Percentiles rank a stretch among this genome's conserved stretches.
These are phyloP conservation scores for Mycena floridula DNA, from an alignment of 768 basidiomycete genomes.

Conservation along the genomic window DNA sequence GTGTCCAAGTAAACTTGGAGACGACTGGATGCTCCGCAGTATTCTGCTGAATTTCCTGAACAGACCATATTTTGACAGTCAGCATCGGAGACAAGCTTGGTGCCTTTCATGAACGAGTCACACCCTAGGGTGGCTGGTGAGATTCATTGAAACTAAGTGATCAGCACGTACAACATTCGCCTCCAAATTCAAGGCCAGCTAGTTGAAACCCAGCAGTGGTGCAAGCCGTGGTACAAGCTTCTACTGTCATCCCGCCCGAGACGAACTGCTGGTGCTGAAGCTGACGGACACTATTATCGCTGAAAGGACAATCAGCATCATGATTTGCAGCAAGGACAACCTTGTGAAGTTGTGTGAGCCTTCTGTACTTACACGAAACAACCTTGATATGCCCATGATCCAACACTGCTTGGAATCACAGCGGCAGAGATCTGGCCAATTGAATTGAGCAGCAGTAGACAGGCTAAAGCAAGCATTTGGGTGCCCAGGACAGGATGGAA, in stretches of 20 bases:
- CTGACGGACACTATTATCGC: not conserved
- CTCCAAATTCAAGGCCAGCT: conserved; percentile 22
- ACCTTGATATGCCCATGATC: not conserved
- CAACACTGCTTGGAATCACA: not conserved
- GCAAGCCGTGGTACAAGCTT: conserved; percentile 23
- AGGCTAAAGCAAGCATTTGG: too few relatives aligned
- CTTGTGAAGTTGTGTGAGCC: too few relatives aligned
- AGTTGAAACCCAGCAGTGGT: conserved; percentile 15
- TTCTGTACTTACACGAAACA: not conserved
- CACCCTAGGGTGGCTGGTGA: conserved; percentile 10
- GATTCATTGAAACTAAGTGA: not conserved
- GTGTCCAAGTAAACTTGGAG: conserved; percentile 36
- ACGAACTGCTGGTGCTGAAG: conserved; percentile 2
- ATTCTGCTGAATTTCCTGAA: conserved; percentile 34
- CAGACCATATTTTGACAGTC: conserved; percentile 42
- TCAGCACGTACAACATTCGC: conserved; percentile 20
- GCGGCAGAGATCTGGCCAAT: not conserved
- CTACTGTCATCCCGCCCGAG: conserved; percentile 18
- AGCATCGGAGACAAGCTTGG: conserved; percentile 5
- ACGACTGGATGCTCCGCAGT: conserved; percentile 38
- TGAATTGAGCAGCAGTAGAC: too few relatives aligned
- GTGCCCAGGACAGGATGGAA: too few relatives aligned
- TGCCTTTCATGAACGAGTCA: conserved; percentile 14
- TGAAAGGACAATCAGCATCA: not conserved
- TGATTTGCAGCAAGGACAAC: not conserved